Percentiles rank a stretch among this genome's conserved stretches.
Conservation (phyloP, 1,284 basidiomycete species). For the Ustilago tritici region DNA sequence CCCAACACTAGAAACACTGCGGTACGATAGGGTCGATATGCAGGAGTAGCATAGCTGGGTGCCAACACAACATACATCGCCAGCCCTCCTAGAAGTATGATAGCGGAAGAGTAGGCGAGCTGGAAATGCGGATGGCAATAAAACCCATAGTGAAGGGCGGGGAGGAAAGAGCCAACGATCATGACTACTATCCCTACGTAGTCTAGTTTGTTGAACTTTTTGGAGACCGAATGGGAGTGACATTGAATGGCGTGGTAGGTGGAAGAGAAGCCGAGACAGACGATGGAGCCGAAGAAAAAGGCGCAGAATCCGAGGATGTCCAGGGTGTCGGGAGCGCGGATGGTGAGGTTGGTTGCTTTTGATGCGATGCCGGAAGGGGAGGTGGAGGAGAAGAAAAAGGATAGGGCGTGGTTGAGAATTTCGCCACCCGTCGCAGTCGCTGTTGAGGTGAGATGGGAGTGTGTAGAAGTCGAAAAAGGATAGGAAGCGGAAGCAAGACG, state of each 20-base stretch:
- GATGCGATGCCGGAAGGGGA: neutral
- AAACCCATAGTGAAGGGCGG: slow-evolving; percentile 64
- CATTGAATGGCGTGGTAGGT: slow-evolving; percentile 82
- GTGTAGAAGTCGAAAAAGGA: neutral
- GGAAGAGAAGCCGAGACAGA: slow-evolving; percentile 81
- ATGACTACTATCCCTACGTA: slow-evolving; percentile 73
- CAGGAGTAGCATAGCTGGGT: slow-evolving; percentile 81
- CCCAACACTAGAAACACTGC: slow-evolving; percentile 84
- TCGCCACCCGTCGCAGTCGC: neutral
- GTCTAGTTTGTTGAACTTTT: slow-evolving; percentile 60
- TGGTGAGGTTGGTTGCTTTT: slow-evolving; percentile 19
- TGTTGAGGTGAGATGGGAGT: neutral
- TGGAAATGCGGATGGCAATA: slow-evolving; percentile 63
- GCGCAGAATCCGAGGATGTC: slow-evolving; percentile 78
- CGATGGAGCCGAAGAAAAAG: slow-evolving; percentile 80
- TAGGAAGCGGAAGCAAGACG: slow-evolving; percentile 51
- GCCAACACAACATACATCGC: slow-evolving; percentile 82
- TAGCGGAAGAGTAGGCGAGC: slow-evolving; percentile 69
- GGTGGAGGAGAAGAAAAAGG: slow-evolving; percentile 13
- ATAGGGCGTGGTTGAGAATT: slow-evolving; percentile 11
- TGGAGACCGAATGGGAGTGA: slow-evolving; percentile 77
- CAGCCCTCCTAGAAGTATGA: slow-evolving; percentile 76
- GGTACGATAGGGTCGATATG: slow-evolving; percentile 82
- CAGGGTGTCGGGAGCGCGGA: slow-evolving; percentile 73
- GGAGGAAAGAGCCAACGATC: slow-evolving; percentile 81